Evolutionary conservation across 108 stramenopile genomes (phyloP).

Genomic region (Cafeteria roenbergensis): DNA sequence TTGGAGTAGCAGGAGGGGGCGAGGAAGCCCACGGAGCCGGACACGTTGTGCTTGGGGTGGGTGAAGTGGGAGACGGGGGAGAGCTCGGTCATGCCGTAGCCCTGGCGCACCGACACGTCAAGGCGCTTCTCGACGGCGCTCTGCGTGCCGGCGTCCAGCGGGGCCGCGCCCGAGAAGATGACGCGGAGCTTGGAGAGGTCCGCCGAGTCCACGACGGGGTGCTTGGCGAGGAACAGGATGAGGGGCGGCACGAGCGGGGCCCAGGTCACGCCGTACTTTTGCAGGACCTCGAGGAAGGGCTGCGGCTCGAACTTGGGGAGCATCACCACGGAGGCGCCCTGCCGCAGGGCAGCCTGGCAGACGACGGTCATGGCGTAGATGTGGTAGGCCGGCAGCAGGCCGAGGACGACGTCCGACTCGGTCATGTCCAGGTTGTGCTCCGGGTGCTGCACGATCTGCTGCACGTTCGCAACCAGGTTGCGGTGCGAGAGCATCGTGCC

Average conservation of each 20-base stretch:
- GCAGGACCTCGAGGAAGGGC: conserved; percentile 54
- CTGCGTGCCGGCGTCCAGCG: conserved; percentile 58
- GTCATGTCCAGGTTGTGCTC: neutral
- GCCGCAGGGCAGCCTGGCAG: neutral
- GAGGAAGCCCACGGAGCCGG: conserved; percentile 56
- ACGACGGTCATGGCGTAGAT: conserved; percentile 10
- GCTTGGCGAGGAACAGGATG: conserved; percentile 44
- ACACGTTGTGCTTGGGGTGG: conserved; percentile 41
- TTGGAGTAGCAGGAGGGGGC: conserved; percentile 54
- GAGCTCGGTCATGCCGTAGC: conserved; percentile 71
- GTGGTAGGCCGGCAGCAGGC: conserved; percentile 4
- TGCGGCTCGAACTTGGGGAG: conserved; percentile 55
- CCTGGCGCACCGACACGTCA: conserved; percentile 54
- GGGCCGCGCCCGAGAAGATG: conserved; percentile 67
- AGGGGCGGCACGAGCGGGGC: conserved; percentile 76
- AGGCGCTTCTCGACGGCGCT: conserved; percentile 50
- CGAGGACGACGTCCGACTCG: neutral
- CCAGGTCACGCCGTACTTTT: conserved; percentile 50
- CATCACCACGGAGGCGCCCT: neutral
- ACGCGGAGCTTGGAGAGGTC: conserved; percentile 50
- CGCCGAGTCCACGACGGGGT: conserved; percentile 62
- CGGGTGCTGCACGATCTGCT: conserved; percentile 1
- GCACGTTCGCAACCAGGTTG: neutral
- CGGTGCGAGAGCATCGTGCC: conserved; percentile 4
- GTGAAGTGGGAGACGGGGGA: conserved; percentile 35